Evolutionary conservation across 2,329 filamentous ascomycete genomes (phyloP).

Genomic region (Botrytis fragariae): DNA sequence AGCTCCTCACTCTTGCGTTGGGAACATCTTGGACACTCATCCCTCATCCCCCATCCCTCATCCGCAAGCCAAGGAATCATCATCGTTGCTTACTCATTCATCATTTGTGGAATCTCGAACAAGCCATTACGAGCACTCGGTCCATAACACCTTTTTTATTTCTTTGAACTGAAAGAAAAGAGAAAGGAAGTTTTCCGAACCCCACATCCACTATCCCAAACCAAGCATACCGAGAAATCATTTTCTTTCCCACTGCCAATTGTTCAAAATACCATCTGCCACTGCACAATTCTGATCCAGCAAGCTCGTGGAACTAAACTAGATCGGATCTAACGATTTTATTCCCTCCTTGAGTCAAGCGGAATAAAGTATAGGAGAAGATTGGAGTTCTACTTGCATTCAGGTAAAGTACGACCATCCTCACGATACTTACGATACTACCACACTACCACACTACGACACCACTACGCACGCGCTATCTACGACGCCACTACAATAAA

Average conservation of each 20-base stretch:
- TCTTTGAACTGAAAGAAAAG: background rate
- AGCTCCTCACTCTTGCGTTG: background rate
- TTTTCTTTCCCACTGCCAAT: background rate
- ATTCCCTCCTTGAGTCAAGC: background rate
- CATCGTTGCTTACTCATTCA: background rate
- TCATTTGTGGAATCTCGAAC: background rate
- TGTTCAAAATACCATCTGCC: background rate
- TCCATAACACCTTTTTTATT: background rate
- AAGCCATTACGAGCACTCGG: background rate
- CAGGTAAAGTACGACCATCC: background rate
- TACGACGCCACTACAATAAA: background rate
- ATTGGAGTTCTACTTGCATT: background rate
- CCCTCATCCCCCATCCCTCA: background rate
- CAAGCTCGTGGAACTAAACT: background rate
- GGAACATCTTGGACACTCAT: background rate
- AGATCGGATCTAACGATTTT: background rate
- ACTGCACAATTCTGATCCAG: background rate
- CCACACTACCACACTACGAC: background rate
- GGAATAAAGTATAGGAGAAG: background rate
- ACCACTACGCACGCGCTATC: background rate
- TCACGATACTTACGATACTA: background rate
- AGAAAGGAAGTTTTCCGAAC: background rate
- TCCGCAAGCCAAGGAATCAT: background rate
- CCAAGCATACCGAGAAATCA: background rate
- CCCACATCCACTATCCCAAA: background rate